Evolutionary conservation across 1,284 basidiomycete genomes (phyloP).

Genomic region (Chalciporus sp.): DNA sequence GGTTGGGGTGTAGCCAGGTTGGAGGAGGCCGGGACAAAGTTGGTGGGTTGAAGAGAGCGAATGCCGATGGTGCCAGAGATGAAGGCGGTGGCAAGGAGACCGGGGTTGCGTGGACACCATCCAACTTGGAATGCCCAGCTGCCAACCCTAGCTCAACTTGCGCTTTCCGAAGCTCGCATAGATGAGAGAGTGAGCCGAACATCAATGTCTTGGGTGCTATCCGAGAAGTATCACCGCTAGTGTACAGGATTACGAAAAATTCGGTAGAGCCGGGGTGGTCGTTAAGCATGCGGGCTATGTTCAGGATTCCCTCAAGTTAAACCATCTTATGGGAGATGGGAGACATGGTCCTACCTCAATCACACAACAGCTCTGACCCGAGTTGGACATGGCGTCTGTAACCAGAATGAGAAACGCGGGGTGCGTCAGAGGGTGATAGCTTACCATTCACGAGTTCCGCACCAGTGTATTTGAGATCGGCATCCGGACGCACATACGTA

Average conservation of each 20-base stretch:
- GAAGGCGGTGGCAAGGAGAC: slow-evolving; percentile 83
- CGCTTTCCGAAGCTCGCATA: slow-evolving; percentile 72
- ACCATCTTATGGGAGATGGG: slow-evolving; percentile 93
- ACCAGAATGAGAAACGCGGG: no score
- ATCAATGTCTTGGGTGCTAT: slow-evolving; percentile 78
- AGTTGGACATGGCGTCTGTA: slow-evolving; percentile 90
- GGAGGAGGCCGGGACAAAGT: slow-evolving; percentile 45
- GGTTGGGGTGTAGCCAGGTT: slow-evolving; percentile 48
- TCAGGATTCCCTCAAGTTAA: slow-evolving; percentile 69
- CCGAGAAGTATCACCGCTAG: slow-evolving; percentile 70
- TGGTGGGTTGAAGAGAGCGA: slow-evolving; percentile 93
- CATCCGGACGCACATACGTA: slow-evolving; percentile 89
- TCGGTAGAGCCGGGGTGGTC: slow-evolving; percentile 16
- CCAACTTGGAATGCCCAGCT: slow-evolving; percentile 99
- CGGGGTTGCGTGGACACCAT: slow-evolving; percentile 96
- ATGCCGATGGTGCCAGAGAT: slow-evolving; percentile 82
- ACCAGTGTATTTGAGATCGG: slow-evolving; percentile 81
- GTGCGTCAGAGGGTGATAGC: no score
- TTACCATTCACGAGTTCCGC: slow-evolving; percentile 86
- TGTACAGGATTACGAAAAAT: slow-evolving; percentile 48
- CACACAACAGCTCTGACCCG: slow-evolving; percentile 90
- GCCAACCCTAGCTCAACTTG: slow-evolving; percentile 76
- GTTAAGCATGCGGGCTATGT: slow-evolving; percentile 25
- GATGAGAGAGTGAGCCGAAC: slow-evolving; percentile 72
- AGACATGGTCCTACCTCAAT: slow-evolving; percentile 65